Evolutionary conservation across 257 asterid genomes (phyloP), one percentile per base, ranked within the genome.

Genomic region (Nicotiana benthamiana): DNA sequence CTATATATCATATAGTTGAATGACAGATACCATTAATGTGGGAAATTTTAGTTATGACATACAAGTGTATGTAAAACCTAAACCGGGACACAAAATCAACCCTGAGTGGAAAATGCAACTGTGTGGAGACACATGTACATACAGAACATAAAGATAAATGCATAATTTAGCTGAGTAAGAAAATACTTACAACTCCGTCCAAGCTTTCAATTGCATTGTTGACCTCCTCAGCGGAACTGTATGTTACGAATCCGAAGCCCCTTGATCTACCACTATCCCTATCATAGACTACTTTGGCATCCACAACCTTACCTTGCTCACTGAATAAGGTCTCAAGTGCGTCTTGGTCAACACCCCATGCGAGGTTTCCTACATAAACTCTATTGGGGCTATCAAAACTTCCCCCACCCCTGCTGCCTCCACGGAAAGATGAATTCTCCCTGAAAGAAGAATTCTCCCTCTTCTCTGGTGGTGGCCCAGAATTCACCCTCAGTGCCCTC

Each of bases 211-310:
- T 77, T 8, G 99, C 99, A 36, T 77, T 87, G 82, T 88, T 86
- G 82, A 89, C 97, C 86, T 95, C 99, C 22, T 88, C 86, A 53
- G 94, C 80, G 0, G 94, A 81, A 77, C 87, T 79, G 82, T 84
- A 92, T 13, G 99, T 87, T n/a, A 95, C 99, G 64, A 95, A 95
- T 60, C 99, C 99, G 7, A 93, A 95, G 36, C 99, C 99, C 90
- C 92, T 92, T 34, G 97, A 95, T 80, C 97, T 87, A 56, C 98
- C 97, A 75, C 91, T 93, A 17, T 95, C 97, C 60, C 98, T 88
- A 83, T 93, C 98, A 46, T 88, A 93, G 22, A 95, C 94, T 32
- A 95, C 99, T 57, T 81, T 86, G 20, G 99, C 99, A 77, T 95
- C 99, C 85, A 80, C 27, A n/a, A 95, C 99, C 81, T 79, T 87